These are phyloP conservation scores for Saccharomyces hybrid DNA, from an alignment of 1,139 yeast species.

Conservation along the genomic window DNA sequence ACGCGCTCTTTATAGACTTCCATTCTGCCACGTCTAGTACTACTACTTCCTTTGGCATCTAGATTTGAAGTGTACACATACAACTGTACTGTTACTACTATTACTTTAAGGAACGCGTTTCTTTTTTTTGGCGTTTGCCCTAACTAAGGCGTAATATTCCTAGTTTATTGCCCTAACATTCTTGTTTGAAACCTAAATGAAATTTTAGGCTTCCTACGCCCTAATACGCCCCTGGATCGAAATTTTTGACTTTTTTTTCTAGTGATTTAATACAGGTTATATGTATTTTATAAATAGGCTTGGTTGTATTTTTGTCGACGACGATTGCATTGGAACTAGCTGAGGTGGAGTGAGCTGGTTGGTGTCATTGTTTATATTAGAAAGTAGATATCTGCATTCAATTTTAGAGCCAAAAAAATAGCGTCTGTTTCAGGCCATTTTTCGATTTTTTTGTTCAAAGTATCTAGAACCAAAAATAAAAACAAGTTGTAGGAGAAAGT, in stretches of 20 bases:
- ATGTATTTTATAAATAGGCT: background rate
- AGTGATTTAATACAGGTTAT: background rate
- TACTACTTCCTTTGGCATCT: background rate
- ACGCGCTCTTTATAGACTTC: background rate
- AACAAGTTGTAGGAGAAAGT: background rate
- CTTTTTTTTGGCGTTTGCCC: background rate
- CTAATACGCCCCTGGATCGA: background rate
- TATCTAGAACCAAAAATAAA: no score
- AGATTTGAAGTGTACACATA: background rate
- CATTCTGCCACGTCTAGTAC: background rate
- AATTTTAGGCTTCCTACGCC: background rate
- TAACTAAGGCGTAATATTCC: no score
- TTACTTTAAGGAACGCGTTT: background rate
- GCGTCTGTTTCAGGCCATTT: background rate
- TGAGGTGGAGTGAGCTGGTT: background rate
- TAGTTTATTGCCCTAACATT: no score
- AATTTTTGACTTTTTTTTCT: background rate
- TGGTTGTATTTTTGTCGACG: background rate
- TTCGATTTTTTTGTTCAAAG: background rate
- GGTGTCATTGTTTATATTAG: background rate
- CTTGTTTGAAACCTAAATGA: background rate
- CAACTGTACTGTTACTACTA: background rate
- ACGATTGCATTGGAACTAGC: background rate
- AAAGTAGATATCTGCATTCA: background rate
- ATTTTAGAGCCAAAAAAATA: background rate